phyloP scores from a whole-genome alignment of 2,329 filamentous ascomycete species.

The Fusarium denticulatum region DNA sequence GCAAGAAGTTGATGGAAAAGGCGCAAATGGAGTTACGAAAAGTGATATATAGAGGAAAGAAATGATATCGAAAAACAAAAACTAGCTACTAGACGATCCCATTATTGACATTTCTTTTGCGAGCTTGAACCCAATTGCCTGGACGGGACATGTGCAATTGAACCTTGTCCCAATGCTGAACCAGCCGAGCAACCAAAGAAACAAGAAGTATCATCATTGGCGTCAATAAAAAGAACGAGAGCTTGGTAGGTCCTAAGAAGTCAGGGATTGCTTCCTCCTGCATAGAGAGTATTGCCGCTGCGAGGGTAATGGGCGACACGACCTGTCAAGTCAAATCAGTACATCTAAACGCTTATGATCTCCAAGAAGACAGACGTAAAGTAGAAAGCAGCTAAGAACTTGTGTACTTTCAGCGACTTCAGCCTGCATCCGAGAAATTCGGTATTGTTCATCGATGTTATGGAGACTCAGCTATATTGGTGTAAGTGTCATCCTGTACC shows the following conservation, averaged over 20 bases:
- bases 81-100: neutral
- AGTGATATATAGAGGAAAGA: neutral
- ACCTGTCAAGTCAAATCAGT: neutral
- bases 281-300: slow-evolving; percentile 21
- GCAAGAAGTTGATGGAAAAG: neutral
- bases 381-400: neutral
- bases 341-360: accelerated
- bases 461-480: neutral
- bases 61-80: neutral
- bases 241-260: neutral
- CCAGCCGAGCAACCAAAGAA: neutral
- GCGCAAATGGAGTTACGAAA: neutral
- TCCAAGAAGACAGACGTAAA: neutral
- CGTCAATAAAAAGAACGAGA: neutral
- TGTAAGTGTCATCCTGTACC: neutral
- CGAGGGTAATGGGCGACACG: neutral
- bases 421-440: neutral
- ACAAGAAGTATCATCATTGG: neutral
- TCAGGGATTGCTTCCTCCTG: slow-evolving; percentile 14
- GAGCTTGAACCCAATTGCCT: neutral
- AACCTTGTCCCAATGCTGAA: neutral
- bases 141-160: neutral
- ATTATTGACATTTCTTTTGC: neutral
- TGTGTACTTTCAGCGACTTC: neutral
- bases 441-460: neutral